A percentile compares a stretch with the other conserved stretches of the same genome.
These are phyloP conservation scores for Dryas octopetala DNA, from an alignment of 306 rosid species.

Conservation along the genomic window DNA sequence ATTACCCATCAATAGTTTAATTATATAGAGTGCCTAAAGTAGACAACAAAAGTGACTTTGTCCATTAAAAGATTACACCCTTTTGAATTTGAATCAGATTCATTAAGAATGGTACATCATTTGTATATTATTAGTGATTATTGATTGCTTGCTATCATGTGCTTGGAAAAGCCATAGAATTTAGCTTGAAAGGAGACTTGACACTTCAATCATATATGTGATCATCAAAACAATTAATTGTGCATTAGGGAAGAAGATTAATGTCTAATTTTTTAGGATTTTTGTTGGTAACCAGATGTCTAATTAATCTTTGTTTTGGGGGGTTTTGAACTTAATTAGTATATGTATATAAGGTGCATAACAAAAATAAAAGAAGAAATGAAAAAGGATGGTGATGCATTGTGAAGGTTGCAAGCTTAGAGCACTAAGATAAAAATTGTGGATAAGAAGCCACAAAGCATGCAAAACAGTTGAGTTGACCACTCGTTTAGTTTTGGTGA, in stretches of 20 bases:
- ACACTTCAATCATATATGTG: constrained; percentile 20
- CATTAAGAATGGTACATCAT: neutral
- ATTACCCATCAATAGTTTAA: constrained; percentile 4
- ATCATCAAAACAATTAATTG: constrained; percentile 11
- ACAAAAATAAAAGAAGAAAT: too few relatives aligned
- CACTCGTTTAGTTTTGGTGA: neutral
- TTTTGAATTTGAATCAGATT: neutral
- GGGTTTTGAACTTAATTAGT: too few relatives aligned
- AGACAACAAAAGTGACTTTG: constrained; percentile 7
- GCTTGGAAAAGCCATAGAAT: constrained; percentile 19
- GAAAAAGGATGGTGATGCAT: too few relatives aligned
- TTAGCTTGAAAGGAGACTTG: neutral
- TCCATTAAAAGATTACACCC: constrained; percentile 12
- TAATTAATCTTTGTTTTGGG: too few relatives aligned
- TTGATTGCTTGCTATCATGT: neutral
- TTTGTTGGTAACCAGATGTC: neutral
- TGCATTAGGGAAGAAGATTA: neutral
- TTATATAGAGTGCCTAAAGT: neutral
- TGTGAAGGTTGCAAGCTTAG: too few relatives aligned
- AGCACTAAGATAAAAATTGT: neutral
- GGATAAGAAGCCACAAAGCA: neutral
- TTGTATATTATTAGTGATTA: neutral
- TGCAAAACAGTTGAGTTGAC: neutral
- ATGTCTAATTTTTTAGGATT: neutral
- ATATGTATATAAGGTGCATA: too few relatives aligned